Evolutionary conservation across 169 alveolate species (phyloP), one percentile per base, ranked within the genome.

Genomic region (Fabrea salina): DNA sequence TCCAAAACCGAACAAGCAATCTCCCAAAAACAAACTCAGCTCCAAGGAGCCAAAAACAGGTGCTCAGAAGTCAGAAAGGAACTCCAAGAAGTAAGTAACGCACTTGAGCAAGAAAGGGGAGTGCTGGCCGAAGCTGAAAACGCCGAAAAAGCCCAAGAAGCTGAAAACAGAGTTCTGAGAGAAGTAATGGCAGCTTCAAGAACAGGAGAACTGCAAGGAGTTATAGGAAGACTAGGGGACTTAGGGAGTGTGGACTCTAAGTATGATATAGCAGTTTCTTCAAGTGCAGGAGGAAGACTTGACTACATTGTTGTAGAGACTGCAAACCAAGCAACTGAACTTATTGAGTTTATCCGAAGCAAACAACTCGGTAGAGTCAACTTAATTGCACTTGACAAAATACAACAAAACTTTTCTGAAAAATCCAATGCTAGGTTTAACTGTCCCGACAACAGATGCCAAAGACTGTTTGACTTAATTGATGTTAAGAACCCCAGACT

Each of bases 181-280:
- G 74, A 61, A 61, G 39, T 61, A 16, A 16, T 37, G 43, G 80
- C 67, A 11, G 89, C 83, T 43, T 87, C 83, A 22, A 86, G 75
- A 49, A 85, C 72, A 39, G 79, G 66, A 43, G 83, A 87, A 50
- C 83, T 86, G 7, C 53, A 72, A 67, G 94, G 98, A 33, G 86
- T 97, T 13, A 87, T 86, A 75, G 99, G 99, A 0, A 78, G 97
- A 35, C 83, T 97, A n/a, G 98, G 98, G 0, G 99, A 97, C 81
- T 91, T 97, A 61, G 98, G 97, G 7, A 76, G 85, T 25, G 93
- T 97, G 11, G 96, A 94, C 53, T 82, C 88, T 43, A 82, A 90
- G 85, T 96, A 89, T 84, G 98, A 96, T 71, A 58, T 90, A 30
- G 98, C 99, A 0, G 84, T 96, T 32, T 80, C 96, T 41, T 95